These are phyloP conservation scores for Berberis vulgaris DNA, from an alignment of 164 flowering plant species.

Conservation along the genomic window DNA sequence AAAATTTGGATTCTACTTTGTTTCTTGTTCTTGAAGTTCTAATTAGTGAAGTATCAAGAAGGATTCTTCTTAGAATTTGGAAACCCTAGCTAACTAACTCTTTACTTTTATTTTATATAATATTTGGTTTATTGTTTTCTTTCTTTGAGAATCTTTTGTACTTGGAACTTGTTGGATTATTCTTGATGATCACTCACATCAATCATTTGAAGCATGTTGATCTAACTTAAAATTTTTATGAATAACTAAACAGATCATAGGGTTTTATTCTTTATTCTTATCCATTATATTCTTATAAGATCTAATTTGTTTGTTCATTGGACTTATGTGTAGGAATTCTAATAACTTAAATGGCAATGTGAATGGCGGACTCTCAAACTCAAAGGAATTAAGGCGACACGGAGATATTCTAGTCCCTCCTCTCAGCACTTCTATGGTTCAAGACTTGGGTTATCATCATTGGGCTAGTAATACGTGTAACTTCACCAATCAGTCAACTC, in stretches of 20 bases:
- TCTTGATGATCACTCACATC: too few relatives aligned
- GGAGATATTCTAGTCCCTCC: conserved; percentile 17
- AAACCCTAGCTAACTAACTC: background rate
- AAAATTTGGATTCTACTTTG: conserved; percentile 5
- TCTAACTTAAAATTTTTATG: too few relatives aligned
- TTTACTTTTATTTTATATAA: background rate
- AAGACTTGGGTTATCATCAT: conserved; percentile 32
- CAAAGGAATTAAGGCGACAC: conserved; percentile 22
- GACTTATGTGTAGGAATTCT: conserved; percentile 12
- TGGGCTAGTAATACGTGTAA: conserved; percentile 24
- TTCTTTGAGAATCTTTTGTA: background rate
- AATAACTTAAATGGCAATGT: conserved; percentile 12
- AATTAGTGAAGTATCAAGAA: background rate
- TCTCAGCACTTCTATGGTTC: conserved; percentile 31
- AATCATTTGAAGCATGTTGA: too few relatives aligned
- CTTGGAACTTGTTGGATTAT: conserved; percentile 4
- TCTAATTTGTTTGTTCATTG: background rate
- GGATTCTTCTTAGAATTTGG: conserved; percentile 9
- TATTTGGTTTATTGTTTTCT: background rate
- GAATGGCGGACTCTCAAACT: conserved; percentile 13
- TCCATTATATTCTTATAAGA: too few relatives aligned
- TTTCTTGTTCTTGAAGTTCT: background rate
- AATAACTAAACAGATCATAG: too few relatives aligned
- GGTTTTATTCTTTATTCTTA: background rate
- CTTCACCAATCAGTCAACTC: conserved; percentile 18